phyloP scores from a whole-genome alignment of 805 yeast species.

The Kuraishia floccosa region DNA sequence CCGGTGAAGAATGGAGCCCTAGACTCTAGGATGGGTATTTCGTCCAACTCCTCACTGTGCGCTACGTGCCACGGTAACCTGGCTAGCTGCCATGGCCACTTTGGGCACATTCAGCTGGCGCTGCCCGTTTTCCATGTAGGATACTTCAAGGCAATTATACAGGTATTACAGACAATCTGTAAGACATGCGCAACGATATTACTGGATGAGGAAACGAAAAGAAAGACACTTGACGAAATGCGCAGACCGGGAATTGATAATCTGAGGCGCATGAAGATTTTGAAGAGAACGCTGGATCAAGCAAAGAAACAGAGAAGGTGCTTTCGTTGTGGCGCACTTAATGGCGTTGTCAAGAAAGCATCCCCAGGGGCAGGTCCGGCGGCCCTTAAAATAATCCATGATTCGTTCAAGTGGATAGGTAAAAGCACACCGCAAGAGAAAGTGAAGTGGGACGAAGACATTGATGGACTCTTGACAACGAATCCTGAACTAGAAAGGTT shows the following conservation, averaged over 20 bases:
- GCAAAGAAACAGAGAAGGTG: conserved; percentile 94
- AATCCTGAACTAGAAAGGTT: conserved; percentile 87
- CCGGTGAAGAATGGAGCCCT: conserved; percentile 81
- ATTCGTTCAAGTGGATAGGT: conserved; percentile 91
- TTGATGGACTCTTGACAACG: conserved; percentile 58
- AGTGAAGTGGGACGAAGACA: conserved; percentile 76
- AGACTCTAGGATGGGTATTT: conserved; percentile 90
- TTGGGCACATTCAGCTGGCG: conserved; percentile 89
- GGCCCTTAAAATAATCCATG: conserved; percentile 89
- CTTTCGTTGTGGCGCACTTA: conserved; percentile 72
- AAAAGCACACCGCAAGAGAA: conserved; percentile 82
- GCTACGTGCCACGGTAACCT: conserved; percentile 83
- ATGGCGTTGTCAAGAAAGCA: conserved; percentile 96
- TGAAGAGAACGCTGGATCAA: conserved; percentile 79
- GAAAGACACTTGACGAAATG: conserved; percentile 64
- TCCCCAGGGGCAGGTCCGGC: conserved; percentile 89
- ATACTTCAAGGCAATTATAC: conserved; percentile 83
- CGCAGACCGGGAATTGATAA: conserved; percentile 86
- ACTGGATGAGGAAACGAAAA: conserved; percentile 60
- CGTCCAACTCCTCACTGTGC: conserved; percentile 79
- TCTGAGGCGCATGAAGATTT: conserved; percentile 78
- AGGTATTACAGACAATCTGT: conserved; percentile 83
- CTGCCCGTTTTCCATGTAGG: conserved; percentile 97
- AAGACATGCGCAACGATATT: conserved; percentile 76
- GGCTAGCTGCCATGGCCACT: conserved; percentile 97